Conservation (phyloP, 257 asterid genomes). For the Nicotiana benthamiana region DNA sequence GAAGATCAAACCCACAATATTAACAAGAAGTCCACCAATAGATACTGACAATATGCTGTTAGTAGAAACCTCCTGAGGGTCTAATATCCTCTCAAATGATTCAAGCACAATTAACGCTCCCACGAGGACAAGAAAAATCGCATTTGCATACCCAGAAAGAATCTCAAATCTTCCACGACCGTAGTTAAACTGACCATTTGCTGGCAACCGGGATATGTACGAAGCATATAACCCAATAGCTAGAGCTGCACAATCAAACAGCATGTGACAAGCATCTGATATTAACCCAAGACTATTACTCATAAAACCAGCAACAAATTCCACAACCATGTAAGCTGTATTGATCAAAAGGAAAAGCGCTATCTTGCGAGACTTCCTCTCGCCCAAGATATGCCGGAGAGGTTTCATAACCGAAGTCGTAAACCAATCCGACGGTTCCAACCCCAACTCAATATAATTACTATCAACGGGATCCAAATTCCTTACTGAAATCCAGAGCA, state of each 20-base stretch:
- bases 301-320: slow-evolving; percentile 88
- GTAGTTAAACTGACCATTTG: slow-evolving; percentile 70
- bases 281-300: slow-evolving; percentile 97
- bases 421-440: slow-evolving; percentile 50
- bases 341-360: slow-evolving; percentile 83
- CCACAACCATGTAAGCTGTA: slow-evolving; percentile 90
- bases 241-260: slow-evolving; percentile 97
- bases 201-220: slow-evolving; percentile 84
- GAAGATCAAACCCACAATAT: slow-evolving; percentile 76
- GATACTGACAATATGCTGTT: slow-evolving; percentile 72
- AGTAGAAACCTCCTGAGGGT: slow-evolving; percentile 94
- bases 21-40: slow-evolving; percentile 86
- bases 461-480: slow-evolving; percentile 44
- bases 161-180: slow-evolving; percentile 99
- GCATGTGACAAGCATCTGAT: slow-evolving; percentile 97
- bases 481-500: slow-evolving; percentile 67
- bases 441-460: slow-evolving; percentile 59
- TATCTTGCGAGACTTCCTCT: slow-evolving; percentile 83
- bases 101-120: slow-evolving; percentile 82
- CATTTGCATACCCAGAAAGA: slow-evolving; percentile 87
- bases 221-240: slow-evolving; percentile 95
- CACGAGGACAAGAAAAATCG: slow-evolving; percentile 82
- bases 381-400: slow-evolving; percentile 75
- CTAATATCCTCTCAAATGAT: slow-evolving; percentile 86
- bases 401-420: slow-evolving; percentile 60